Evolutionary conservation across 1,284 basidiomycete genomes (phyloP), one percentile per base, ranked within the genome.

Genomic region (Apiotrichum veenhuisii): DNA sequence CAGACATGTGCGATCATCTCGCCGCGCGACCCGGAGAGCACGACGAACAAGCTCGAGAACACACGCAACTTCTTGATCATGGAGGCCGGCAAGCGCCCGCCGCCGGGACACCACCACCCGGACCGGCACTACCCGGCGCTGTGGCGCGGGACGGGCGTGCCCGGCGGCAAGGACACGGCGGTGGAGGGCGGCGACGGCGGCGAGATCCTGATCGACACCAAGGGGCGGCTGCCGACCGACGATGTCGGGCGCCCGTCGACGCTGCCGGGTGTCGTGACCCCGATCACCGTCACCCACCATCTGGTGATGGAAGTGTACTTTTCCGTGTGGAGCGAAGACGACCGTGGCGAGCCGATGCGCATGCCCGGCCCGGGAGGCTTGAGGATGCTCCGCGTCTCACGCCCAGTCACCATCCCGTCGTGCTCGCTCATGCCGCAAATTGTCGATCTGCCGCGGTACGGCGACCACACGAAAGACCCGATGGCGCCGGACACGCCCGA

Each of bases 271-370:
- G 61, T 67, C 27, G 54, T 66, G 17, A 70, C 71, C n/a, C 71
- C 71, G 3, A 68, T 73, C 51, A 58, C 53, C 20, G 71, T 73
- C 5, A 52, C 59, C 4, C 71, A 73, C 52, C 54, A 61, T 25
- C 55, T 73, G 17, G 56, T 64, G 9, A 55, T 67, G 25, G 67
- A 73, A 37, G 64, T 71, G 15, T 67, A 61, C 53, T 73, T 71
- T 51, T 66, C 67, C 0, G 63, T 71, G 10, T 63, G 61, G 26
- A 66, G 63, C 8, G 66, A 70, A 48, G 62, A 67, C 44, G 56
- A 64, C 36, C 36, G 50, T 5, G 66, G 64, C 2, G 22, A 54
- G 14, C 23, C 47, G 18, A 53, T 60, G 54, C 14, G 26, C 10
- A 23, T 54, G 12, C 50, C 61, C 10, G 65, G 65, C 30, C 65